phyloP scores from a whole-genome alignment of 2,329 filamentous ascomycete species.

The Chaetomium sp. region DNA sequence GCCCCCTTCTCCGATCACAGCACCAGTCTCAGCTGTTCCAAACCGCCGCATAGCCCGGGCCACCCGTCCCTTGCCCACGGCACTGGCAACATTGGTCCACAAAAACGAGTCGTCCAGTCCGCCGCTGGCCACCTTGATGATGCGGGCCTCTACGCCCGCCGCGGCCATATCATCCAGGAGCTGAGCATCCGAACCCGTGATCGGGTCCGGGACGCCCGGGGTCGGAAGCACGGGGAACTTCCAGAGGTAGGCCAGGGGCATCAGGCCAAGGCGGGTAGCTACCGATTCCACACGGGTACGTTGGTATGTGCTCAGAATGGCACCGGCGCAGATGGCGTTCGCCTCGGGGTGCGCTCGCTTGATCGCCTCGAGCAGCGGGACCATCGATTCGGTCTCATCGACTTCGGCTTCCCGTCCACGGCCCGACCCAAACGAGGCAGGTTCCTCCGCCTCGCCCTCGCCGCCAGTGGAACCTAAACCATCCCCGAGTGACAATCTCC shows the following conservation, averaged over 20 bases:
- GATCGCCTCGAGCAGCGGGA: slow-evolving; percentile 65
- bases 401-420: slow-evolving; percentile 18
- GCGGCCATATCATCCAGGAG: slow-evolving; percentile 76
- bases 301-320: slow-evolving; percentile 92
- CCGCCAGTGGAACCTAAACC: neutral
- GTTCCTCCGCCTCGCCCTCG: too few species aligned
- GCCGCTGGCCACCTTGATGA: slow-evolving; percentile 91
- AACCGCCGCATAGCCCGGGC: slow-evolving; percentile 58
- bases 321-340: slow-evolving; percentile 83
- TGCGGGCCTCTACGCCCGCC: slow-evolving; percentile 74
- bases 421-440: too few species aligned
- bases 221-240: slow-evolving; percentile 71
- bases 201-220: slow-evolving; percentile 24
- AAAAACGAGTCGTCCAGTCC: slow-evolving; percentile 75
- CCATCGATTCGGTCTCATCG: slow-evolving; percentile 86
- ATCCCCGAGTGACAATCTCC: neutral
- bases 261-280: slow-evolving; percentile 73
- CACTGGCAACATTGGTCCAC: slow-evolving; percentile 69
- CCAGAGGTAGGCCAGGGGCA: slow-evolving; percentile 84
- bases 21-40: slow-evolving; percentile 56
- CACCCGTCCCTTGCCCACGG: slow-evolving; percentile 40
- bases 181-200: slow-evolving; percentile 36
- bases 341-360: slow-evolving; percentile 65
- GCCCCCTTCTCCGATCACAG: slow-evolving; percentile 83
- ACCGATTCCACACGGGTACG: slow-evolving; percentile 92